phyloP scores from a whole-genome alignment of 495 filamentous ascomycete genomes.

The Aspergillus hancockii region DNA sequence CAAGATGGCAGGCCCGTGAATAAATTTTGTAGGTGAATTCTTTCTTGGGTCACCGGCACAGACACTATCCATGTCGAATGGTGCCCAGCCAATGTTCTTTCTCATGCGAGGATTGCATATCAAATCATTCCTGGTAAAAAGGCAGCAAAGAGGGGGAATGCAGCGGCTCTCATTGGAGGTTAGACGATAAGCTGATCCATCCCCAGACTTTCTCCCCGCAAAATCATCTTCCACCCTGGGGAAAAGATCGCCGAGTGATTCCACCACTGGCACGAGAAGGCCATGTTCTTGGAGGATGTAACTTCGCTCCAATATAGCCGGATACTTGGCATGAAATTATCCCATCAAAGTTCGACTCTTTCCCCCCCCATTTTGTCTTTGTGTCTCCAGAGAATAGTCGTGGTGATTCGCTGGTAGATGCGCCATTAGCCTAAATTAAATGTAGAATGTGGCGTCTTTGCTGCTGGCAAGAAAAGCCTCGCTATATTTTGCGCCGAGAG shows the following conservation, averaged over 20 bases:
- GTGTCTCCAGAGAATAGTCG: not conserved
- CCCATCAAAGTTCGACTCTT: not conserved
- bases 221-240: conserved; percentile 8
- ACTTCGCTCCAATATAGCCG: not conserved
- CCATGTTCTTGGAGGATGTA: not conserved
- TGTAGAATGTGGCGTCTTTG: not conserved
- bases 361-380: not conserved
- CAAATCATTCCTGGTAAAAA: conserved; percentile 1
- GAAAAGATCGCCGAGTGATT: conserved; percentile 15
- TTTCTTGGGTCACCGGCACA: conserved; percentile 1
- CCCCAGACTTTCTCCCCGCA: conserved; percentile 13
- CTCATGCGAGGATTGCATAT: not conserved
- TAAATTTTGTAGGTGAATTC: not conserved
- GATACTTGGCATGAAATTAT: not conserved
- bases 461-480: not conserved
- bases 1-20: not conserved
- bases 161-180: not conserved
- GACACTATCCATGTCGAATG: not conserved
- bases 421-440: not conserved
- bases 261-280: conserved; percentile 12
- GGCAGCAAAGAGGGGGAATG: not conserved
- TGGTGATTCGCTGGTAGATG: not conserved
- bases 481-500: not conserved
- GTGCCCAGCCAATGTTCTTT: not conserved
- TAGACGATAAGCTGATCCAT: conserved; percentile 4